These are phyloP conservation scores for Lepidium africanum DNA, from an alignment of 345 rosid genomes.

Conservation along the genomic window DNA sequence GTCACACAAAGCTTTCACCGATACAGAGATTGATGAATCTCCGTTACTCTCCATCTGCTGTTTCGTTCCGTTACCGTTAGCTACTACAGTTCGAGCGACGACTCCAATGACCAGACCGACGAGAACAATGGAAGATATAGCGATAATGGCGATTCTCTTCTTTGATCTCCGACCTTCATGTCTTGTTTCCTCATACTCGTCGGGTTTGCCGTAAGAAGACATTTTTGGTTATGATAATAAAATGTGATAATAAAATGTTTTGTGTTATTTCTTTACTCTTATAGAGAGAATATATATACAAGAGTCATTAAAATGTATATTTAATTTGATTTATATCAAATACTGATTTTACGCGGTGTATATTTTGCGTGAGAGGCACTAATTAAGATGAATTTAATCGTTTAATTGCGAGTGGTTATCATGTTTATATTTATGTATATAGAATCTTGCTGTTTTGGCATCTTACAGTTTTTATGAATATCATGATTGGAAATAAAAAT, in stretches of 20 bases:
- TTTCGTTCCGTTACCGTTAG: constrained; percentile 5
- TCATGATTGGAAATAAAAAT: background rate
- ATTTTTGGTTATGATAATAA: background rate
- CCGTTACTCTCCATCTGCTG: background rate
- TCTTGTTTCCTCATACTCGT: constrained; percentile 42
- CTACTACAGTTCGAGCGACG: constrained; percentile 42
- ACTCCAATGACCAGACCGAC: constrained; percentile 44
- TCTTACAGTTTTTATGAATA: background rate
- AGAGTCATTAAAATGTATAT: background rate
- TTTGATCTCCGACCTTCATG: constrained; percentile 39
- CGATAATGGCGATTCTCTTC: constrained; percentile 37
- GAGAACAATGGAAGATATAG: constrained; percentile 44
- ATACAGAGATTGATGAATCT: constrained; percentile 33
- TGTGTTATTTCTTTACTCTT: background rate
- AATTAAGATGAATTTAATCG: background rate
- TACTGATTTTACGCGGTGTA: constrained; percentile 10
- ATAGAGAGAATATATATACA: constrained; percentile 1
- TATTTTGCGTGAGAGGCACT: constrained; percentile 27
- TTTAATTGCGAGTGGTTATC: constrained; percentile 25
- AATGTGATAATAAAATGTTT: background rate
- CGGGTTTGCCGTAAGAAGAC: constrained; percentile 52
- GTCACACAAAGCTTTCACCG: constrained; percentile 57
- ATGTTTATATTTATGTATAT: constrained; percentile 5
- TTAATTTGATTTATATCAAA: background rate
- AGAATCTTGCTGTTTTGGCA: background rate